Evolutionary conservation across 2,329 filamentous ascomycete species (phyloP), one percentile per base, ranked within the genome.

Genomic region (Cladophialophora yegresii): DNA sequence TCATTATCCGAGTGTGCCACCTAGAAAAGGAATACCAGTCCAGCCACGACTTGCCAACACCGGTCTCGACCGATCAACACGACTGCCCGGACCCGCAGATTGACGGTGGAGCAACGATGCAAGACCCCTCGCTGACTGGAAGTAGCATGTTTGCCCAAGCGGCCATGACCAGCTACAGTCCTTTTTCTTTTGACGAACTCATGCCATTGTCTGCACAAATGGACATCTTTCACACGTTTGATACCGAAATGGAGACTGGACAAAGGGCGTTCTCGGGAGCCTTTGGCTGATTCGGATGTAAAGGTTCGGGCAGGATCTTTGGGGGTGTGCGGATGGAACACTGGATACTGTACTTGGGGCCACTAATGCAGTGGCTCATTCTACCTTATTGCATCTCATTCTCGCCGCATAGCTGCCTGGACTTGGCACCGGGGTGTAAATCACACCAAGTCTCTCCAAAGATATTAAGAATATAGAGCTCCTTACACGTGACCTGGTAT

Each of bases 1-100:
- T 62, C 26, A 55, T 62, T n/a, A 62, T 62, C 20, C n/a, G 59
- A 20, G 16, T 62, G 40, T 62, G 59, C 28, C 59, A 62, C 36
- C 53, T 62, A 7, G 59, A 62, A 26, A 62, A 40, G 33, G 59
- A 62, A 23, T 62, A 55, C 32, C n/a, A 36, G 26, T 28, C 28
- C 6, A 56, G 33, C 54, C 28, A 56, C 28, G 28, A 33, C 32
- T 23, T 54, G 32, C 51, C 51, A 54, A n/a, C 50, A 54, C 20
- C 49, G 28, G 49, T 22, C 49, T 26, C 50, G 28, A 54, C 32
- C 51, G 51, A 54, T 54, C 30, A 33, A 16, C 51, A 32, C 28
- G 28, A 36, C 28, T 30, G 36, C 32, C 30, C 51, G 28, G 13
- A 22, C 30, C 28, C 20, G 22, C 51, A 5, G 32, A 33, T 54